A percentile compares a stretch with the other conserved stretches of the same genome.
These are phyloP conservation scores for Wickerhamomyces sp. DNA, from an alignment of 1,139 yeast species.

Conservation along the genomic window DNA sequence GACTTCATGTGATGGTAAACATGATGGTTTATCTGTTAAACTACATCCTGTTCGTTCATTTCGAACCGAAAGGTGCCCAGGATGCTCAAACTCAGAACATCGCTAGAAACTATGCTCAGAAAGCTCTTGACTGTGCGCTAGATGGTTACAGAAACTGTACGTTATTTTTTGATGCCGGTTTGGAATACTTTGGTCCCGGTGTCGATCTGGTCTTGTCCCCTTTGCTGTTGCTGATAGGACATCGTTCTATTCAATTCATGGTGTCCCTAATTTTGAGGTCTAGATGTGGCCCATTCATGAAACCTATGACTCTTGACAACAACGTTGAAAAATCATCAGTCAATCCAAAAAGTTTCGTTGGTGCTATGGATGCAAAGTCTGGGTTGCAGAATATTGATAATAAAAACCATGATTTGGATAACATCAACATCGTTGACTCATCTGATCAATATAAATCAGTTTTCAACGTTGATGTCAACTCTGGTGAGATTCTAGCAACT, in stretches of 20 bases:
- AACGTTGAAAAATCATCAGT: constrained; percentile 18
- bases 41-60: constrained; percentile 40
- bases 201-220: constrained; percentile 41
- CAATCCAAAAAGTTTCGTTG: constrained; percentile 8
- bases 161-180: constrained; percentile 32
- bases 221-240: constrained; percentile 42
- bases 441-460: constrained; percentile 10
- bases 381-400: constrained; percentile 14
- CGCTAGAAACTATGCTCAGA: constrained; percentile 34
- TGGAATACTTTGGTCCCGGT: constrained; percentile 33
- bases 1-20: constrained; percentile 36
- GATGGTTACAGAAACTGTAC: constrained; percentile 36
- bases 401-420: constrained; percentile 15
- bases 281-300: constrained; percentile 37
- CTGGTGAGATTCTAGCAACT: constrained; percentile 31
- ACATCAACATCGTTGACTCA: constrained; percentile 14
- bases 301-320: constrained; percentile 15
- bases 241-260: constrained; percentile 45
- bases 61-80: constrained; percentile 37
- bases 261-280: constrained; percentile 44
- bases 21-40: constrained; percentile 41
- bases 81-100: constrained; percentile 28
- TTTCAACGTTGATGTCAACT: constrained; percentile 25
- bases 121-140: constrained; percentile 33
- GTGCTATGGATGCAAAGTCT: constrained; percentile 12